Evolutionary conservation across 2,329 filamentous ascomycete genomes (phyloP).

Genomic region (Botrytis elliptica): DNA sequence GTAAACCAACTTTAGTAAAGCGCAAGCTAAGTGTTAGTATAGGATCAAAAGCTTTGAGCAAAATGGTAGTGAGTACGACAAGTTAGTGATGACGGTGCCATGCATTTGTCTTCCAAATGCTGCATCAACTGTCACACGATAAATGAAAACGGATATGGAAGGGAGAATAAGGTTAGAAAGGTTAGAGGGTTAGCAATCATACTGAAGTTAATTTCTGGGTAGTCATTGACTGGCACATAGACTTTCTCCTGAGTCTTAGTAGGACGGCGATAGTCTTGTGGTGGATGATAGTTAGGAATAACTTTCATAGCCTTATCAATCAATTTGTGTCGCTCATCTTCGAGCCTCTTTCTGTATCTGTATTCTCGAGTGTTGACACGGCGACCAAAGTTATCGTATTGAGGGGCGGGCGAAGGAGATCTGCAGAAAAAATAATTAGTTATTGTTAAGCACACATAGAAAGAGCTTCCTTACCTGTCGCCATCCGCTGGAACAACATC

Average conservation of each 20-base stretch:
- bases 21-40: constrained; percentile 90
- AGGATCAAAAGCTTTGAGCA: constrained; percentile 41
- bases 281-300: constrained; percentile 98
- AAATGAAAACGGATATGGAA: constrained; percentile 43
- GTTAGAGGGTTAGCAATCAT: constrained; percentile 99
- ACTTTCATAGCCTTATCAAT: constrained; percentile 99
- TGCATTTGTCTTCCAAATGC: constrained; percentile 36
- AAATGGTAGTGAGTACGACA: constrained; percentile 39
- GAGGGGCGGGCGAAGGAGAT: constrained; percentile 90
- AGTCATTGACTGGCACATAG: constrained; percentile 99
- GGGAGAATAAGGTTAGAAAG: constrained; percentile 57
- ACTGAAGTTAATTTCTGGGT: constrained; percentile 99
- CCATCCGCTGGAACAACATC: constrained; percentile 97
- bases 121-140: constrained; percentile 41
- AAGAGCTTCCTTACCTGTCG: constrained; percentile 68
- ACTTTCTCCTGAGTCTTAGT: constrained; percentile 99
- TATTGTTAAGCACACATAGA: constrained; percentile 1
- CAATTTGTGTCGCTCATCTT: constrained; percentile 98
- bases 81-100: constrained; percentile 41
- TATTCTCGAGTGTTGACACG: constrained; percentile 99
- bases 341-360: constrained; percentile 94
- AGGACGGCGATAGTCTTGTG: constrained; percentile 95
- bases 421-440: constrained; percentile 47
- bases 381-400: constrained; percentile 98
- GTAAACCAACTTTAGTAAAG: constrained; percentile 93